Conservation (phyloP, 257 asterid genomes). For the Nicotiana knightiana region DNA sequence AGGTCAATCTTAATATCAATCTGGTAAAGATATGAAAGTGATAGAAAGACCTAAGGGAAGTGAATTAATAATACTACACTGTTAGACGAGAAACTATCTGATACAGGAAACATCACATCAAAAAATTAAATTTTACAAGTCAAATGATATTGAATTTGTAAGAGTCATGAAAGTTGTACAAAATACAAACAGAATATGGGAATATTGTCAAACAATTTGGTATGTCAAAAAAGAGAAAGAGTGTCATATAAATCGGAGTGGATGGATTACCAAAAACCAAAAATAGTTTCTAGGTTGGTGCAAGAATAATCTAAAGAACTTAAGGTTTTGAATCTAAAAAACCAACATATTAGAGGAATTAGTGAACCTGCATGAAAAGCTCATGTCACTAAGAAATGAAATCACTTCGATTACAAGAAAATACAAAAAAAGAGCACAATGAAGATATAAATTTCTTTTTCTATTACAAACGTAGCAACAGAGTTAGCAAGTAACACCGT, state of each 20-base stretch:
- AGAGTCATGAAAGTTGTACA: not conserved
- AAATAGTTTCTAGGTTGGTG: not conserved
- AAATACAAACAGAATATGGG: not conserved
- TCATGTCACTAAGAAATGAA: not conserved
- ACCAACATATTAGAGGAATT: not conserved
- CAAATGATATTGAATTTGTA: not conserved
- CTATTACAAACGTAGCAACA: not conserved
- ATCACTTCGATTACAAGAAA: not conserved
- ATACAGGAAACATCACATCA: not conserved
- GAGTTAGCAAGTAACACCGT: not conserved
- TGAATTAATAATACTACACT: not conserved
- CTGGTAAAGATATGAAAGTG: constrained; percentile 7
- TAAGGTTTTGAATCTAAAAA: not conserved
- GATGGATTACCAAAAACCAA: not conserved
- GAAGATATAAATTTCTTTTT: not conserved
- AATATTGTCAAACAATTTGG: not conserved
- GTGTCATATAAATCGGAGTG: too few relatives aligned
- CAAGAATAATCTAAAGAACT: not conserved
- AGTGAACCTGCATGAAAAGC: not conserved
- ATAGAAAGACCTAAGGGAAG: not conserved
- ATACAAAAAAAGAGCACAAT: not conserved
- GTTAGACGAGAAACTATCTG: not conserved
- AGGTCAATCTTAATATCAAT: constrained; percentile 33
- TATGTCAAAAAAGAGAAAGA: not conserved
- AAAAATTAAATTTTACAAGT: not conserved